A percentile compares a stretch with the other conserved stretches of the same genome.
These are phyloP conservation scores for Ceratocystis cubensis DNA, from an alignment of 2,329 filamentous ascomycete species.

Conservation along the genomic window DNA sequence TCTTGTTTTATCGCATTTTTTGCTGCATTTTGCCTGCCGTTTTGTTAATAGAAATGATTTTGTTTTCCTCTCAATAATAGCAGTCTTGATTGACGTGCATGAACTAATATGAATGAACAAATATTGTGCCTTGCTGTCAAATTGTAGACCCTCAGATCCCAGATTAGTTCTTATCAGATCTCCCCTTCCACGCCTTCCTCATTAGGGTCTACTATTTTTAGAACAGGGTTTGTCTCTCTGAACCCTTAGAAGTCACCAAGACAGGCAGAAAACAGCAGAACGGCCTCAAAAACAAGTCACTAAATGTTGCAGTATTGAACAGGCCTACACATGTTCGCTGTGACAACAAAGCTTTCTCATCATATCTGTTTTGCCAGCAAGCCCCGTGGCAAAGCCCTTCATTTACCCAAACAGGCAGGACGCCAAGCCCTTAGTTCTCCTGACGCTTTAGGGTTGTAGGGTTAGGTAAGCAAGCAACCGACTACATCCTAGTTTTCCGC, in stretches of 20 bases:
- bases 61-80: not conserved
- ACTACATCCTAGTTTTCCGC: constrained; percentile 3
- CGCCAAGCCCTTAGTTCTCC: not conserved
- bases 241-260: not conserved
- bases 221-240: not conserved
- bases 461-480: not conserved
- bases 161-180: not conserved
- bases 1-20: not conserved
- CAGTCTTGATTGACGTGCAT: not conserved
- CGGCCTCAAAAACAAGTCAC: not conserved
- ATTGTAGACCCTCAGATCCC: no score
- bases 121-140: no score
- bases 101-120: no score
- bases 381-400: not conserved
- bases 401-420: not conserved
- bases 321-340: no score
- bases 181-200: not conserved
- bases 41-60: not conserved
- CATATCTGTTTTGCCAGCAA: not conserved
- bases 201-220: not conserved
- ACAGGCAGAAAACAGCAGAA: not conserved
- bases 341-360: no score
- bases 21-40: not conserved
- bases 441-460: not conserved
- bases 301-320: no score